Conservation (phyloP, 179 eudicot genomes). For the Silene coronaria region DNA sequence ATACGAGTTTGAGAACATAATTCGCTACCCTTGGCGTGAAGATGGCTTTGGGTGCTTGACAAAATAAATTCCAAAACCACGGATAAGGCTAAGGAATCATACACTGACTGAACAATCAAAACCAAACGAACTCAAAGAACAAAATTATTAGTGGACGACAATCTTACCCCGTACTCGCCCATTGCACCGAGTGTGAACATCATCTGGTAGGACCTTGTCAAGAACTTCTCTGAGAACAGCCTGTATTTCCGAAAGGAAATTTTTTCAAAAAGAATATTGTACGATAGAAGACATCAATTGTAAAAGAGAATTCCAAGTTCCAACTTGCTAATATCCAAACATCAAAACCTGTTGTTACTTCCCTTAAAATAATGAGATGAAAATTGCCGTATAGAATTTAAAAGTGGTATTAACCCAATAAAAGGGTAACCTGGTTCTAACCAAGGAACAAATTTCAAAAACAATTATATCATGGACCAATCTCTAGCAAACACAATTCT, state of each 20-base stretch:
- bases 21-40: not conserved
- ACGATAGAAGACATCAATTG: not conserved
- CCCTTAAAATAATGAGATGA: not conserved
- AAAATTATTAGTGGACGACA: not conserved
- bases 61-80: not conserved
- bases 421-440: not conserved
- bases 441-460: no score
- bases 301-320: not conserved
- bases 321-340: not conserved
- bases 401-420: not conserved
- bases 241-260: slow-evolving; percentile 30
- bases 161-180: slow-evolving; percentile 92
- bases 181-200: slow-evolving; percentile 68
- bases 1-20: not conserved
- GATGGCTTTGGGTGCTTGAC: not conserved
- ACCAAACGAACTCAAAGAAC: not conserved
- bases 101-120: not conserved
- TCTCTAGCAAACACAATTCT: no score
- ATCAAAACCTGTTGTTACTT: not conserved
- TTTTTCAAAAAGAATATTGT: not conserved
- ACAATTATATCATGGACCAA: no score
- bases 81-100: not conserved
- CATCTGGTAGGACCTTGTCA: slow-evolving; percentile 68
- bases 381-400: not conserved
- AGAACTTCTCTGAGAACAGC: slow-evolving; percentile 89